Conservation (phyloP, 345 rosid genomes). For the Hirschfeldia incana region DNA sequence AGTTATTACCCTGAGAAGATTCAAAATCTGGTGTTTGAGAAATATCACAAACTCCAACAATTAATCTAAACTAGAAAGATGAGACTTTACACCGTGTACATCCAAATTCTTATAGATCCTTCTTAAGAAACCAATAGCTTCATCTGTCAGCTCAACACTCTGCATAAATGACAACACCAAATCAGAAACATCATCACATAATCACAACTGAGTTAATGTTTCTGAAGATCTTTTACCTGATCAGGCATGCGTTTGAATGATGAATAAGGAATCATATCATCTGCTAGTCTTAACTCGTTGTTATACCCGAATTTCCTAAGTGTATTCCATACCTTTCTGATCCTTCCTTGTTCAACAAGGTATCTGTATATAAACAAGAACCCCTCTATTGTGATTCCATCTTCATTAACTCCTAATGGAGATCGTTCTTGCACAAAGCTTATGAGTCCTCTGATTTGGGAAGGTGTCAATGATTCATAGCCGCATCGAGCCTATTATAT, state of each 20-base stretch:
- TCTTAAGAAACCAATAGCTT: constrained; percentile 60
- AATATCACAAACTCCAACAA: background rate
- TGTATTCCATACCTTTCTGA: constrained; percentile 14
- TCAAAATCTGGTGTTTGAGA: background rate
- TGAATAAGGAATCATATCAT: constrained; percentile 54
- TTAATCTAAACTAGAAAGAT: background rate
- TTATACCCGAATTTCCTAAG: constrained; percentile 24
- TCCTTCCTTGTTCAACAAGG: constrained; percentile 65
- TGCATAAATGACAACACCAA: constrained; percentile 34
- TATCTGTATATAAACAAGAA: constrained; percentile 67
- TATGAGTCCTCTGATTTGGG: constrained; percentile 60
- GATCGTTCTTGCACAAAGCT: constrained; percentile 60
- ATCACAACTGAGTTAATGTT: background rate
- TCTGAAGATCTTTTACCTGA: constrained; percentile 57
- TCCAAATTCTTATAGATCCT: constrained; percentile 56
- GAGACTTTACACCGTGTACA: background rate
- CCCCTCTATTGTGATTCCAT: constrained; percentile 77
- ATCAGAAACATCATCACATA: background rate
- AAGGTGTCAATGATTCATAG: constrained; percentile 64
- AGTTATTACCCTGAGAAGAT: constrained; percentile 26
- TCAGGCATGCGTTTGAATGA: constrained; percentile 66
- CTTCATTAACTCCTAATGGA: constrained; percentile 66
- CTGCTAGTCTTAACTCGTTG: constrained; percentile 13
- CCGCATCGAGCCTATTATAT: constrained; percentile 51
- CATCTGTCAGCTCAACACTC: constrained; percentile 83